A percentile compares a stretch with the other conserved stretches of the same genome.
Evolutionary conservation across 2,329 filamentous ascomycete species (phyloP).

Genomic region (Helicocarpus griseus): DNA sequence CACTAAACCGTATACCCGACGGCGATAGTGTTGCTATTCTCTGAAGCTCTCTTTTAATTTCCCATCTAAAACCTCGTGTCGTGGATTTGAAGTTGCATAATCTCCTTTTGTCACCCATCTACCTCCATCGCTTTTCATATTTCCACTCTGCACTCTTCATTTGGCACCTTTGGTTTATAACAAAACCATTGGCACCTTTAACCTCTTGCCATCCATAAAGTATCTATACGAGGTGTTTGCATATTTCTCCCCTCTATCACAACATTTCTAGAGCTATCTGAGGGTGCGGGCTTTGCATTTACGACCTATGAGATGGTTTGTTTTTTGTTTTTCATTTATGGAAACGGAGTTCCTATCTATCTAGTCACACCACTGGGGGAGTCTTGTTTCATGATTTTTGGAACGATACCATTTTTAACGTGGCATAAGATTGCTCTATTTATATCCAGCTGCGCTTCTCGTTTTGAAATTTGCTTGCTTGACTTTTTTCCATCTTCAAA

Average conservation of each 20-base stretch:
- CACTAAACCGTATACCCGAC: conserved; percentile 22
- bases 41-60: not conserved
- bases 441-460: not conserved
- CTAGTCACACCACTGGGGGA: not conserved
- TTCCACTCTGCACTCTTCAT: too few species aligned
- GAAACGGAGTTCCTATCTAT: not conserved
- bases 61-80: not conserved
- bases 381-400: not conserved
- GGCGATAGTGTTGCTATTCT: not conserved
- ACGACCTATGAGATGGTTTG: not conserved
- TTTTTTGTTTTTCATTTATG: too few species aligned
- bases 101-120: not conserved
- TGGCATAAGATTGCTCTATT: not conserved
- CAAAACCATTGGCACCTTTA: not conserved
- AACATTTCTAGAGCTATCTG: not conserved
- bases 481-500: too few species aligned
- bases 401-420: conserved; percentile 1
- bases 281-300: not conserved
- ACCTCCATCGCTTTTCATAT: not conserved
- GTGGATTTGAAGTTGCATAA: not conserved
- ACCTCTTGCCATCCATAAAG: not conserved
- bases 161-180: too few species aligned
- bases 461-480: not conserved
- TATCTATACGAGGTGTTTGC: not conserved
- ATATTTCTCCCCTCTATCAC: not conserved